These are phyloP conservation scores for Calycina marina DNA, from an alignment of 2,329 filamentous ascomycete species.

Conservation along the genomic window DNA sequence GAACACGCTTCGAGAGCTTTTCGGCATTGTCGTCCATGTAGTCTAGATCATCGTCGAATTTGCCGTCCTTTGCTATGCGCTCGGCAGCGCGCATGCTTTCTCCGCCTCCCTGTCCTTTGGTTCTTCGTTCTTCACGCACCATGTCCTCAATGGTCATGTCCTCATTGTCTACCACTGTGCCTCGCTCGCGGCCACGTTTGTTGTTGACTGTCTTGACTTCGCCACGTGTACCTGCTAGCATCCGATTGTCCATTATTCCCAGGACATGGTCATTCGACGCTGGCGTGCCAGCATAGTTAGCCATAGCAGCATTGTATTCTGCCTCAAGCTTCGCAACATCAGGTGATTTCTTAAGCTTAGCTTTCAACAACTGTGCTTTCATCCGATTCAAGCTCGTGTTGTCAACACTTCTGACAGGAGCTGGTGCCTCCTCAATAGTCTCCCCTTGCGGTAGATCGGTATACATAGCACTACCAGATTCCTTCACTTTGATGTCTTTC, in stretches of 20 bases:
- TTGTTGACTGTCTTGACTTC: conserved; percentile 70
- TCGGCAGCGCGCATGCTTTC: conserved; percentile 77
- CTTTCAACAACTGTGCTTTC: conserved; percentile 91
- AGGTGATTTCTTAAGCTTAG: conserved; percentile 66
- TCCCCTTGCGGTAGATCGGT: conserved; percentile 35
- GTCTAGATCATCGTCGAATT: conserved; percentile 83
- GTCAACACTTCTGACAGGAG: conserved; percentile 42
- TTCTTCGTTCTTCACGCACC: conserved; percentile 86
- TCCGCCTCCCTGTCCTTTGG: conserved; percentile 59
- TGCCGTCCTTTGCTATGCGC: conserved; percentile 82
- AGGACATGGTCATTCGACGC: conserved; percentile 63
- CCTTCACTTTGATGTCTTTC: conserved; percentile 31
- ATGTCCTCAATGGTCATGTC: conserved; percentile 97
- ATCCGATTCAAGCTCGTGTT: conserved; percentile 75
- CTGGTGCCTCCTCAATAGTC: conserved; percentile 38
- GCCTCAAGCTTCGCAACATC: conserved; percentile 65
- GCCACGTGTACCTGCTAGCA: conserved; percentile 57
- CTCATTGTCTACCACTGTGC: conserved; percentile 76
- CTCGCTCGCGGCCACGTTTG: conserved; percentile 71
- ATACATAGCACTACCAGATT: conserved; percentile 22
- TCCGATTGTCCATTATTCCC: conserved; percentile 75
- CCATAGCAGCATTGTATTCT: conserved; percentile 66
- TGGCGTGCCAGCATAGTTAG: conserved; percentile 36
- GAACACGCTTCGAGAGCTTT: conserved; percentile 73
- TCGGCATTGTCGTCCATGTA: conserved; percentile 96